Base-by-base conservation (phyloP, 768 basidiomycete species). In the Naganishia onofrii region DNA sequence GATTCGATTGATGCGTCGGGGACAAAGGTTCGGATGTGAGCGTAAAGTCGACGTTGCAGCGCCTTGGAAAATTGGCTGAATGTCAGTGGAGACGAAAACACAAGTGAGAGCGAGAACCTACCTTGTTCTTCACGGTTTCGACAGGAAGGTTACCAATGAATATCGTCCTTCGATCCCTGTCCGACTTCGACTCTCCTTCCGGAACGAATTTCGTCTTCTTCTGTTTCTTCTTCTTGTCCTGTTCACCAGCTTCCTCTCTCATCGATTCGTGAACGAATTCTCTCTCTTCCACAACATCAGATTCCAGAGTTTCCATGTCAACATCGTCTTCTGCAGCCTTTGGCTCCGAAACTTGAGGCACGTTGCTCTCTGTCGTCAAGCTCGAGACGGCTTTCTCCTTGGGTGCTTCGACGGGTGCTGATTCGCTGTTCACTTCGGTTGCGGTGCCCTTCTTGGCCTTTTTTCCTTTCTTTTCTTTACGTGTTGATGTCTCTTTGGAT, bases 111-210 rank as follows among this genome's bases (percentile, higher is more conserved):
- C 48, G 36, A 2, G 67, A 56, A 82, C 86, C 52, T 72, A 93
- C 94, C 81, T 88, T 88, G 76, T 86, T 87, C 56, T 89, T 88
- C 21, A 88, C 88, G 23, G 91, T 86, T 9, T 90, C 88, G 0
- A 90, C 82, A 0, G 88, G 86, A 1, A 99, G 83, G 77, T 97
- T 97, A 3, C 94, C 94, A 17, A 99, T 83, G 80, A 99, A 99
- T 56, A 97, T 84, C 6, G 95, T 97, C 31, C 95, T 86, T 21
- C 85, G 85, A 75, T 96, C 88, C 57, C 89, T 85, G 71, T 86
- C 87, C 67, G 87, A 87, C 21, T 85, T 78, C 0, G 90, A 90
- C 81, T 97, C 94, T 66, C 86, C 88, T 29, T 81, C 72, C 0
- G 90, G 91, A 0, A 84, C 83, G 73, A 84, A 85, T 71, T 87